Percentiles rank a stretch among this genome's conserved stretches.
Evolutionary conservation across 768 basidiomycete species (phyloP).

Genomic region (Crucibulum laeve): DNA sequence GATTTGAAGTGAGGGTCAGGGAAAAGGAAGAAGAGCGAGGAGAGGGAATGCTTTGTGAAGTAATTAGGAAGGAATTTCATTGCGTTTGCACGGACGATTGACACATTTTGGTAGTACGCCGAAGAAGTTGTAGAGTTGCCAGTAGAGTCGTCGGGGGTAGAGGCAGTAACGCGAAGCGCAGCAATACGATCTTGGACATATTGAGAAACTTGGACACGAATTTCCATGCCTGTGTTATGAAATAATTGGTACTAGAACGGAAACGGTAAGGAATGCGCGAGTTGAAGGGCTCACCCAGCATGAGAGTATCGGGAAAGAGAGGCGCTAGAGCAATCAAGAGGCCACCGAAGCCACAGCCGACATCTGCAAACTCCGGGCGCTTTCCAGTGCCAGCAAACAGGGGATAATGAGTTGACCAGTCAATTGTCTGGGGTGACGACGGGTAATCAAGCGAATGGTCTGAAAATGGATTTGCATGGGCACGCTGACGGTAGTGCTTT

Average conservation of each 20-base stretch:
- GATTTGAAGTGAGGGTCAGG: constrained; percentile 99
- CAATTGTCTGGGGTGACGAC: constrained; percentile 62
- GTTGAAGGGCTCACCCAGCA: constrained; percentile 70
- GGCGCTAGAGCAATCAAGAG: constrained; percentile 86
- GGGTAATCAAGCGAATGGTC: constrained; percentile 90
- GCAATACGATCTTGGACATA: constrained; percentile 93
- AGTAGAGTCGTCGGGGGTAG: constrained; percentile 31
- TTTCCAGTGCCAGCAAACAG: constrained; percentile 54
- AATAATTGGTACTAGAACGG: constrained; percentile 4
- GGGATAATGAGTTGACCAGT: constrained; percentile 86
- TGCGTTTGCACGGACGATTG: constrained; percentile 91
- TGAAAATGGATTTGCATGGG: constrained; percentile 84
- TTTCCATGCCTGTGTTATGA: constrained; percentile 80
- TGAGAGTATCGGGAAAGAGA: constrained; percentile 84
- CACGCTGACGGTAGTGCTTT: constrained; percentile 80
- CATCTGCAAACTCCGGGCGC: constrained; percentile 89
- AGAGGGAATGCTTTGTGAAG: constrained; percentile 85
- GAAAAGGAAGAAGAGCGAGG: constrained; percentile 95
- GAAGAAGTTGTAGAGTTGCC: constrained; percentile 16
- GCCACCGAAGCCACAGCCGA: constrained; percentile 98
- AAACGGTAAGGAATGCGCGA: constrained; percentile 2
- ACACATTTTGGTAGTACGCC: constrained; percentile 78
- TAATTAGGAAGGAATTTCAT: constrained; percentile 99
- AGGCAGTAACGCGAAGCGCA: constrained; percentile 75
- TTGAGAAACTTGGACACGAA: constrained; percentile 92